A percentile compares a stretch with the other conserved stretches of the same genome.
These are phyloP conservation scores for Epichloe elymi DNA, from an alignment of 2,329 filamentous ascomycete genomes.

Conservation along the genomic window DNA sequence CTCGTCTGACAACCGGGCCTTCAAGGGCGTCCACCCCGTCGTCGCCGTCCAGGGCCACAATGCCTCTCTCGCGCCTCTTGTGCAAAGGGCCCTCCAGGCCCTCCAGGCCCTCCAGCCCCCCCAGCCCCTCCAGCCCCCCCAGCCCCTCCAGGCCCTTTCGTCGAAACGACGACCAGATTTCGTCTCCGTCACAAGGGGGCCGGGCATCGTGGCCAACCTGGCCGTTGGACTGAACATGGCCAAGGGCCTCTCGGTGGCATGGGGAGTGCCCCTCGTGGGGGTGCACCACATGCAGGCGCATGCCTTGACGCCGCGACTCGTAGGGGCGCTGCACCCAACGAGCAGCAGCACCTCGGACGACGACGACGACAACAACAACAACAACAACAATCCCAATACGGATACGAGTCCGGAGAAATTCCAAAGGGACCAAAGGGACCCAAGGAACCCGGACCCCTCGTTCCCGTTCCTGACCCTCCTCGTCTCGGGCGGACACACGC, in stretches of 20 bases:
- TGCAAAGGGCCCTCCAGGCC: slow-evolving; percentile 46
- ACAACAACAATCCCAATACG: no score
- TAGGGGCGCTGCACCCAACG: slow-evolving; percentile 37
- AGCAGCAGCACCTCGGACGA: neutral
- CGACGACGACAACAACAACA: no score
- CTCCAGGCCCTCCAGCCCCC: slow-evolving; percentile 32
- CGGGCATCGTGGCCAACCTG: slow-evolving; percentile 74
- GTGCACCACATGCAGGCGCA: slow-evolving; percentile 98
- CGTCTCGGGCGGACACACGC: slow-evolving; percentile 83
- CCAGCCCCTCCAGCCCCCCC: slow-evolving; percentile 12
- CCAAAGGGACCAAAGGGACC: no score
- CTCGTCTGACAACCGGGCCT: slow-evolving; percentile 65
- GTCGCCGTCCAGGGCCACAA: slow-evolving; percentile 66
- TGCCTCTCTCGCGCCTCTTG: slow-evolving; percentile 51
- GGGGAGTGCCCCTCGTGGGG: slow-evolving; percentile 71
- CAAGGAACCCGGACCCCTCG: slow-evolving; percentile 25
- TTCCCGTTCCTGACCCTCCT: slow-evolving; percentile 86
- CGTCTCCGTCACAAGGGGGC: slow-evolving; percentile 78
- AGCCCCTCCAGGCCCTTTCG: slow-evolving; percentile 23
- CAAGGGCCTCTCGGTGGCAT: slow-evolving; percentile 76
- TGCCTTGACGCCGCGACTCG: slow-evolving; percentile 73
- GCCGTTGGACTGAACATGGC: slow-evolving; percentile 68
- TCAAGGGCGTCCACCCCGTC: slow-evolving; percentile 68
- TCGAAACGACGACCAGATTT: slow-evolving; percentile 59
- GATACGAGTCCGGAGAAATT: no score